These are phyloP conservation scores for Aureobasidium sp. DNA, from an alignment of 2,329 filamentous ascomycete species.

Conservation along the genomic window DNA sequence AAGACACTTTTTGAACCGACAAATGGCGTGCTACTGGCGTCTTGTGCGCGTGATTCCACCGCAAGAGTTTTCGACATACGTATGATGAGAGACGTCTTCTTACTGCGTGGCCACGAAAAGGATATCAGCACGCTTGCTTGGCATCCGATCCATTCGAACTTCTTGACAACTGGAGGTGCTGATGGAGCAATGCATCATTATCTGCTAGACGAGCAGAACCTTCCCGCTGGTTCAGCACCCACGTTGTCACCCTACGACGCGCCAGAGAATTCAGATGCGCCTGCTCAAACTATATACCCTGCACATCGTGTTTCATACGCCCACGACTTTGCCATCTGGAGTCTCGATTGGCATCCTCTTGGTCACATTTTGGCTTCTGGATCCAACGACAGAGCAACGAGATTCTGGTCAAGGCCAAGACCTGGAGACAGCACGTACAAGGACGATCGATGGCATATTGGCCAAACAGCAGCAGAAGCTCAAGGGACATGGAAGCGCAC, in stretches of 20 bases:
- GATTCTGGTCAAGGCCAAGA: slow-evolving; percentile 88
- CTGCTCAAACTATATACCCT: slow-evolving; percentile 84
- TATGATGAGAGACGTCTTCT: slow-evolving; percentile 96
- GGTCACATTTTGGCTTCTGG: slow-evolving; percentile 93
- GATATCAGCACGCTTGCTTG: slow-evolving; percentile 87
- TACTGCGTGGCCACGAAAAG: slow-evolving; percentile 91
- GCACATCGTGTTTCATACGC: slow-evolving; percentile 80
- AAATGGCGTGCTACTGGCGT: slow-evolving; percentile 76
- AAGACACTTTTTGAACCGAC: slow-evolving; percentile 85
- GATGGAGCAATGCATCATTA: slow-evolving; percentile 90
- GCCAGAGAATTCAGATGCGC: slow-evolving; percentile 66
- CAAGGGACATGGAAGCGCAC: slow-evolving; percentile 93
- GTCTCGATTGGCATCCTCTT: slow-evolving; percentile 92
- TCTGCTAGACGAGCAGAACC: slow-evolving; percentile 88
- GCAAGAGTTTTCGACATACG: slow-evolving; percentile 89
- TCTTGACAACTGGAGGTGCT: slow-evolving; percentile 82
- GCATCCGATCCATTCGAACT: slow-evolving; percentile 84
- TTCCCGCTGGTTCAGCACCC: slow-evolving; percentile 61
- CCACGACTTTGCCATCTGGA: slow-evolving; percentile 95
- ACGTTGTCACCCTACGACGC: slow-evolving; percentile 78
- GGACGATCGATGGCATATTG: slow-evolving; percentile 91
- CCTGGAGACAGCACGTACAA: slow-evolving; percentile 79
- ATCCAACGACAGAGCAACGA: slow-evolving; percentile 90
- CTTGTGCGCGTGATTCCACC: slow-evolving; percentile 85
- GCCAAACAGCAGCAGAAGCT: slow-evolving; percentile 83